These are phyloP conservation scores for Davidsoniella neocaledoniae DNA, from an alignment of 2,329 filamentous ascomycete species.

Conservation along the genomic window DNA sequence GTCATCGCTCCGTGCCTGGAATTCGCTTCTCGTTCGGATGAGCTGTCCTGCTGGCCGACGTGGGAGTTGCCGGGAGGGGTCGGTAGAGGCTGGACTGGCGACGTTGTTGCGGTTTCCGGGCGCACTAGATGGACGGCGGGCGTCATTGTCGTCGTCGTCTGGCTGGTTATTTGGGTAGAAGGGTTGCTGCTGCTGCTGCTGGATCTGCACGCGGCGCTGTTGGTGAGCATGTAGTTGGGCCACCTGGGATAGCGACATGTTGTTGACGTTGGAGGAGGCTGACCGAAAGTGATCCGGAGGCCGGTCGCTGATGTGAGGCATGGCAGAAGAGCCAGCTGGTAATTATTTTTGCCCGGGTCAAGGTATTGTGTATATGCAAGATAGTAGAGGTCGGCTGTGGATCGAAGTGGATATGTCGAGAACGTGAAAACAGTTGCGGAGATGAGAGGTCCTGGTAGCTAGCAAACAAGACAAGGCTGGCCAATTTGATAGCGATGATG, in stretches of 20 bases:
- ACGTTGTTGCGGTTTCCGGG: slow-evolving; percentile 26
- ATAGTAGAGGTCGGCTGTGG: no score
- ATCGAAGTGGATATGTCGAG: no score
- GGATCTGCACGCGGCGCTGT: not conserved
- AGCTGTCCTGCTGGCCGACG: slow-evolving; percentile 32
- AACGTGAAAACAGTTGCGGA: no score
- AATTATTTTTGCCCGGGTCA: no score
- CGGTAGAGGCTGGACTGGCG: slow-evolving; percentile 15
- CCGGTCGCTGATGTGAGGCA: not conserved
- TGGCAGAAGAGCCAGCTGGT: not conserved
- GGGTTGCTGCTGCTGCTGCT: not conserved
- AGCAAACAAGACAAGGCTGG: no score
- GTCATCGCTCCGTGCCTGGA: slow-evolving; percentile 25
- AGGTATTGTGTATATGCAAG: no score
- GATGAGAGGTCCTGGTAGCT: no score
- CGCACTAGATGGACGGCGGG: slow-evolving; percentile 29
- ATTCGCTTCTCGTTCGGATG: slow-evolving; percentile 40
- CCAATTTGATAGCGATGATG: no score
- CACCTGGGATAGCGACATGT: not conserved
- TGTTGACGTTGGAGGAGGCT: not conserved
- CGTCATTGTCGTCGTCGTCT: slow-evolving; percentile 13
- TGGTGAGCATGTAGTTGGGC: not conserved
- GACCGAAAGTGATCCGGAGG: not conserved
- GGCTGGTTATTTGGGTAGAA: not conserved
- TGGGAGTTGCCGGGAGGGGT: slow-evolving; percentile 20